phyloP scores from a whole-genome alignment of 176 grass and related monocot genomes.

The Poa annua region DNA sequence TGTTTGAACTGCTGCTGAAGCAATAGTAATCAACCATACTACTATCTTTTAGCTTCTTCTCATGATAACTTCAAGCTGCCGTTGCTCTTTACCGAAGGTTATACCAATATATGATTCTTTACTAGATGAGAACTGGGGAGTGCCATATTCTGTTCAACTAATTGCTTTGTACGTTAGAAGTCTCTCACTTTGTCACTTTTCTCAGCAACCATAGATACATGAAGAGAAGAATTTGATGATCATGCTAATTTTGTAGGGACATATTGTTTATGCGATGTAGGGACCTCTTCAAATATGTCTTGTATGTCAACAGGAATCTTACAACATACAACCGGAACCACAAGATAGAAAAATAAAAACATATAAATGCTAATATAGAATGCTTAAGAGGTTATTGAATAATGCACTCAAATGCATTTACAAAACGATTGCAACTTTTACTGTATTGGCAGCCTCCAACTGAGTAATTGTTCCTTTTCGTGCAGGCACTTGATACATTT shows the following conservation, averaged over 20 bases:
- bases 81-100: background rate
- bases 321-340: too few species aligned
- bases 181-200: background rate
- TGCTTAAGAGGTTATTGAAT: too few species aligned
- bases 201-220: slow-evolving; percentile 33
- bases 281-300: slow-evolving; percentile 14
- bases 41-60: background rate
- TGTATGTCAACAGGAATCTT: too few species aligned
- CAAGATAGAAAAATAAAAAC: too few species aligned
- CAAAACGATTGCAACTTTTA: slow-evolving; percentile 10
- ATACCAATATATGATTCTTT: slow-evolving; percentile 1
- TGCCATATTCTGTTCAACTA: background rate
- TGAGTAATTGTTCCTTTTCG: slow-evolving; percentile 1
- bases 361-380: too few species aligned
- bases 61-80: background rate
- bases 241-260: slow-evolving; percentile 1
- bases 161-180: slow-evolving; percentile 8
- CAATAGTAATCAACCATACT: background rate
- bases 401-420: background rate
- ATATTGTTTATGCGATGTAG: background rate
- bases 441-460: background rate
- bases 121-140: background rate
- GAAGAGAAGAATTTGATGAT: background rate
- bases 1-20: background rate
- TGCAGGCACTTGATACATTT: slow-evolving; percentile 91